Percentiles rank a stretch among this genome's conserved stretches.
These are phyloP conservation scores for Xylaria venustula DNA, from an alignment of 495 filamentous ascomycete genomes.

Conservation along the genomic window DNA sequence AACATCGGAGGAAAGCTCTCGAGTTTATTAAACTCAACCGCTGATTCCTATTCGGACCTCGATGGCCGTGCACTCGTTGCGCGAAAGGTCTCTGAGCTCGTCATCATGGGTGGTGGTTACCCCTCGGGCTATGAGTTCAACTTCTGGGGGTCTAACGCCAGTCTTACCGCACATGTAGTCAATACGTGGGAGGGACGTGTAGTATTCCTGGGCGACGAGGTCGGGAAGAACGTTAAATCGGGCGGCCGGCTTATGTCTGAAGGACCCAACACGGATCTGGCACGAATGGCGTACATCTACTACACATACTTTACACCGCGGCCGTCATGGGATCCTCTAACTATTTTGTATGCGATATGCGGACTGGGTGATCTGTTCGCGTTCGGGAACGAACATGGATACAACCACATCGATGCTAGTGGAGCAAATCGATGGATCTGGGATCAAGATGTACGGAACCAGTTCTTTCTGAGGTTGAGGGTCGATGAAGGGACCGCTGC, in stretches of 20 bases:
- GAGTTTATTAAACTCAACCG: conserved; percentile 35
- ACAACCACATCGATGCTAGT: conserved; percentile 28
- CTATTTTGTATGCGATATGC: conserved; percentile 41
- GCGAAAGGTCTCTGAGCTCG: conserved; percentile 42
- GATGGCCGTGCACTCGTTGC: conserved; percentile 36
- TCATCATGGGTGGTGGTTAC: conserved; percentile 48
- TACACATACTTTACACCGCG: conserved; percentile 29
- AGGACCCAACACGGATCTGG: conserved; percentile 34
- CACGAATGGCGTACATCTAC: conserved; percentile 39
- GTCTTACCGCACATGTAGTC: conserved; percentile 35
- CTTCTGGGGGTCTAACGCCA: conserved; percentile 37
- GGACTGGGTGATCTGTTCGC: conserved; percentile 36
- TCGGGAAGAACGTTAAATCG: conserved; percentile 34
- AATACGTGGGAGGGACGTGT: conserved; percentile 38
- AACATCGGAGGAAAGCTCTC: conserved; percentile 29
- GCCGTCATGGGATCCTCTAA: conserved; percentile 45
- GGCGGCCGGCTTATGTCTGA: conserved; percentile 34
- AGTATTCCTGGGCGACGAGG: conserved; percentile 37
- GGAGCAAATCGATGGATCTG: conserved; percentile 39
- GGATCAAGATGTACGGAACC: conserved; percentile 26
- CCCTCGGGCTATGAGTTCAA: conserved; percentile 44
- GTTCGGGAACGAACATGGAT: conserved; percentile 30
- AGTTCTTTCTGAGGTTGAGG: conserved; percentile 34
- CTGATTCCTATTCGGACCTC: conserved; percentile 33
- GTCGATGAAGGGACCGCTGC: conserved; percentile 17